These are phyloP conservation scores for Yamadazyma paraphyllophila DNA, from an alignment of 805 yeast genomes.

Conservation along the genomic window DNA sequence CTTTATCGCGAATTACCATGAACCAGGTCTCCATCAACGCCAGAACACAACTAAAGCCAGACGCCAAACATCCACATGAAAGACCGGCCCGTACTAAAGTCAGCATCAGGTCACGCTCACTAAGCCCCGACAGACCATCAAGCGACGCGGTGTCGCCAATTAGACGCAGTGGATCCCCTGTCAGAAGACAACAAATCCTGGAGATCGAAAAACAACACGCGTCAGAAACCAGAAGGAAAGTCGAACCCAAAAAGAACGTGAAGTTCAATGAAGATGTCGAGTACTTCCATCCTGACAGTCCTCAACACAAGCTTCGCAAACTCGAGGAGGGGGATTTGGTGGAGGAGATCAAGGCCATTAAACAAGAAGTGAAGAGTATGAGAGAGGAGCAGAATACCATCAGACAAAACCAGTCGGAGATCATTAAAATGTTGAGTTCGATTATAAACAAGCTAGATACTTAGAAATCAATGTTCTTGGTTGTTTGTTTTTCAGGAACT, in stretches of 20 bases:
- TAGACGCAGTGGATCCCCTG: conserved; percentile 34
- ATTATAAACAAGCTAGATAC: neutral
- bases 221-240: neutral
- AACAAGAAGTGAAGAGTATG: neutral
- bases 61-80: neutral
- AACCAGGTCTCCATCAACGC: conserved; percentile 1
- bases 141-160: conserved; percentile 5
- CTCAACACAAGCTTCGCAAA: neutral
- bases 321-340: neutral
- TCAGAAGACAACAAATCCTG: conserved; percentile 27
- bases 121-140: conserved; percentile 8
- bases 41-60: conserved; percentile 6
- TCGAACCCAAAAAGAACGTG: conserved; percentile 10
- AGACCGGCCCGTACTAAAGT: conserved; percentile 7
- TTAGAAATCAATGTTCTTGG: conserved; percentile 36
- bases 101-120: conserved; percentile 4
- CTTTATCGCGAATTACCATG: neutral
- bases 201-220: conserved; percentile 24
- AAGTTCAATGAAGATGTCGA: conserved; percentile 12
- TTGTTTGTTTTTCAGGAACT: conserved; percentile 23
- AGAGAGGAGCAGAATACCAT: neutral
- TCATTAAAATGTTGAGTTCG: neutral
- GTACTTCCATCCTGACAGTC: conserved; percentile 1
- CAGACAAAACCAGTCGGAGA: neutral
- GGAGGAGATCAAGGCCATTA: neutral